Evolutionary conservation across 176 grass and related monocot species (phyloP).

Genomic region (Eleusine coracana): DNA sequence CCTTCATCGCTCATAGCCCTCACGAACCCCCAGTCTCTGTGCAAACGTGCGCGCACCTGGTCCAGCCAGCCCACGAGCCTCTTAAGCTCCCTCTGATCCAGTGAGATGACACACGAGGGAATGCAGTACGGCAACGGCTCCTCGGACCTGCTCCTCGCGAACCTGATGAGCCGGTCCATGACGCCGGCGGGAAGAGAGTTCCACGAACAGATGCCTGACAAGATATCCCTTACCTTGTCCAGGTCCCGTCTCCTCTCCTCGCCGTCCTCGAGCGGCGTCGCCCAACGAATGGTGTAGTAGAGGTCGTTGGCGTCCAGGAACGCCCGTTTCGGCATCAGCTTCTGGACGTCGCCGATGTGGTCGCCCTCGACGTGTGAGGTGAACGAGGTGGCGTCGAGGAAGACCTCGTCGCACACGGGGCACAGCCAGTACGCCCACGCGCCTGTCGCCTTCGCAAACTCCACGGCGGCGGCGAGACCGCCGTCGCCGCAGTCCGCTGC

Average conservation of each 20-base stretch:
- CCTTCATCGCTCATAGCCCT: background rate
- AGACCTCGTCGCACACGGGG: background rate
- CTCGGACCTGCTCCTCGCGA: constrained; percentile 6
- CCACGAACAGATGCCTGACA: background rate
- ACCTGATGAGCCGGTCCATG: constrained; percentile 11
- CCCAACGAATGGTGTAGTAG: background rate
- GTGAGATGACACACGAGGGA: constrained; percentile 9
- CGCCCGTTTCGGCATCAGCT: background rate
- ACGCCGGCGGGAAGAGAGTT: constrained; percentile 25
- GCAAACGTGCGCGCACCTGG: background rate
- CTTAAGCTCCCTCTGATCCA: constrained; percentile 18
- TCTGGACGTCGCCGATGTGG: background rate
- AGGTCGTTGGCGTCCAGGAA: background rate
- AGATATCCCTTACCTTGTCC: background rate
- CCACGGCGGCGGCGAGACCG: background rate
- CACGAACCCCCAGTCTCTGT: background rate
- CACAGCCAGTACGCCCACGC: constrained; percentile 34
- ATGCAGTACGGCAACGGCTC: constrained; percentile 29
- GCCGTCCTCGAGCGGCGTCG: background rate
- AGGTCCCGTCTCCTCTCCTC: background rate
- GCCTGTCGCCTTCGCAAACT: constrained; percentile 1
- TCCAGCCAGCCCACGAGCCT: background rate
- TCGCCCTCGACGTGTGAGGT: background rate
- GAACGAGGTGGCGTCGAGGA: background rate
- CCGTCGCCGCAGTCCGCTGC: background rate